Conservation (phyloP, 495 filamentous ascomycete genomes). For the Barbatosphaeria neglecta region DNA sequence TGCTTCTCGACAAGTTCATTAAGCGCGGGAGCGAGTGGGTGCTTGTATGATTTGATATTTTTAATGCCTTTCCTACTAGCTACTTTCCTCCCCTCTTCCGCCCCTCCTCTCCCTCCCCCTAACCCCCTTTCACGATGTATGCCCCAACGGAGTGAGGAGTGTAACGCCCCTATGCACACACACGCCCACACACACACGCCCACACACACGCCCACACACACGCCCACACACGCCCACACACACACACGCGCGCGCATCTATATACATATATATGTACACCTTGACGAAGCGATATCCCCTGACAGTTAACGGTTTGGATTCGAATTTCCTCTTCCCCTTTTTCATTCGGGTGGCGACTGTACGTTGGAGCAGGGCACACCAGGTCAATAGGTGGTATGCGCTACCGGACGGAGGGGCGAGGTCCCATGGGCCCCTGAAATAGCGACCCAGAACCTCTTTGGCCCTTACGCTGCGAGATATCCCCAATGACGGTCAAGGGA, state of each 20-base stretch:
- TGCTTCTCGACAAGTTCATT: constrained; percentile 93
- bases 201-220: too few relatives aligned
- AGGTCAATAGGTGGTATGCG: too few relatives aligned
- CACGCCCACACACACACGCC: too few relatives aligned
- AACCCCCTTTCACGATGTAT: neutral
- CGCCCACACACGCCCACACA: too few relatives aligned
- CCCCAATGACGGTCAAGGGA: too few relatives aligned
- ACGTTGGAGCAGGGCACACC: too few relatives aligned
- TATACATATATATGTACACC: neutral
- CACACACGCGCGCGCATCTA: too few relatives aligned
- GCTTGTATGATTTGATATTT: constrained; percentile 34
- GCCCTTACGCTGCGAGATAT: too few relatives aligned
- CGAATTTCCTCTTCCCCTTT: neutral
- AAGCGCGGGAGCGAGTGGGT: constrained; percentile 97
- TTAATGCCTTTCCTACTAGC: neutral
- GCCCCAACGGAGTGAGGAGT: neutral
- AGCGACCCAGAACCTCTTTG: too few relatives aligned
- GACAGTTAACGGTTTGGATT: neutral
- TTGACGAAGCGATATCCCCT: neutral
- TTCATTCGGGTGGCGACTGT: too few relatives aligned
- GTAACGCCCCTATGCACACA: neutral
- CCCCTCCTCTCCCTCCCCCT: neutral
- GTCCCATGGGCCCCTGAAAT: too few relatives aligned
- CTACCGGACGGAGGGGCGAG: too few relatives aligned
- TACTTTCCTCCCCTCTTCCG: neutral